Evolutionary conservation across 192 early-diverging fungal genomes (phyloP).

Genomic region (Thamnidium elegans): DNA sequence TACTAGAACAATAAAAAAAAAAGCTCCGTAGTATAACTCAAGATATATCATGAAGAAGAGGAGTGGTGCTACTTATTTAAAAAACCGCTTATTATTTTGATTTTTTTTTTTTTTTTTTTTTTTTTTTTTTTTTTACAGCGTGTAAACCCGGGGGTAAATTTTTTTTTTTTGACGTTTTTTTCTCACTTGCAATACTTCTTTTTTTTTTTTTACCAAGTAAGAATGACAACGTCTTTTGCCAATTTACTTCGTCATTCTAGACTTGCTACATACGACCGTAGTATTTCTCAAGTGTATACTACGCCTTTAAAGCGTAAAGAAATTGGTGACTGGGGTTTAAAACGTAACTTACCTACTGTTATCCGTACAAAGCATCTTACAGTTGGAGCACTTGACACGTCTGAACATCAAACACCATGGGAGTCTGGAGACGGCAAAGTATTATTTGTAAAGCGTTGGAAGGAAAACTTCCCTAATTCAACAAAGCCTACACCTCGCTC

Average conservation of each 20-base stretch:
- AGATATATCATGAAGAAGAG: too few relatives aligned
- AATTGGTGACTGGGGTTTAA: slow-evolving; percentile 73
- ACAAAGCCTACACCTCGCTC: slow-evolving; percentile 43
- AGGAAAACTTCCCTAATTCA: slow-evolving; percentile 69
- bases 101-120: too few relatives aligned
- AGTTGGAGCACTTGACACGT: slow-evolving; percentile 60
- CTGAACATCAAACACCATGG: slow-evolving; percentile 69
- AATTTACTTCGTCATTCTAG: slow-evolving; percentile 64
- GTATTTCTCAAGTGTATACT: slow-evolving; percentile 70
- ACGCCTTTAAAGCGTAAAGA: slow-evolving; percentile 49
- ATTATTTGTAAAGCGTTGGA: slow-evolving; percentile 61
- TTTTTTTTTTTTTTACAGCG: too few relatives aligned
- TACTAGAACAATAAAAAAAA: too few relatives aligned
- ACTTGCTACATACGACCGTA: slow-evolving; percentile 64
- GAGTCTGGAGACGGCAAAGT: slow-evolving; percentile 59
- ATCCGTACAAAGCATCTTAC: slow-evolving; percentile 55
- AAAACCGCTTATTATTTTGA: too few relatives aligned
- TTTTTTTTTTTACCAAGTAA: neutral
- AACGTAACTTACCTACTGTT: slow-evolving; percentile 67
- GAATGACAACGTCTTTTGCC: slow-evolving; percentile 20
- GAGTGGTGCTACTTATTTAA: too few relatives aligned
- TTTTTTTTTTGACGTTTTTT: neutral
- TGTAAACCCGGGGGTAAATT: neutral
- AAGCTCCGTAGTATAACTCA: too few relatives aligned
- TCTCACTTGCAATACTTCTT: neutral